Percentiles rank a stretch among this genome's conserved stretches.
Conservation (phyloP, 2,329 filamentous ascomycete species). For the Thielaviopsis euricoi region DNA sequence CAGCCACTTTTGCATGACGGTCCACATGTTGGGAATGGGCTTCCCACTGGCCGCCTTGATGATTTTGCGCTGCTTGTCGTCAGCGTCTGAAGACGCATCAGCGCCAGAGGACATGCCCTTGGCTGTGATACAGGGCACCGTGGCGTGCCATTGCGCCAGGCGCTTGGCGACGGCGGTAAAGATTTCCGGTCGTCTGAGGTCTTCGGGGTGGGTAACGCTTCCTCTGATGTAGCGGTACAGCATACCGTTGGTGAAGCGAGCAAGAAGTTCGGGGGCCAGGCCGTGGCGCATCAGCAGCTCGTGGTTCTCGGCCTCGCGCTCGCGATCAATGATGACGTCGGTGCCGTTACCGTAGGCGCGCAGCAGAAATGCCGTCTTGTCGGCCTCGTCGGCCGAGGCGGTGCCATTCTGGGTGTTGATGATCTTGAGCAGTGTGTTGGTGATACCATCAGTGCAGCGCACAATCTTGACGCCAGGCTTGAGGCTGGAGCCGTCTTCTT, state of each 20-base stretch:
- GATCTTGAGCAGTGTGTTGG: slow-evolving; percentile 79
- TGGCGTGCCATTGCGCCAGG: slow-evolving; percentile 86
- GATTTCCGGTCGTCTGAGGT: slow-evolving; percentile 59
- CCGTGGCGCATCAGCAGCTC: slow-evolving; percentile 69
- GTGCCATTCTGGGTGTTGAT: slow-evolving; percentile 50
- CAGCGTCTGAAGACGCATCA: slow-evolving; percentile 16
- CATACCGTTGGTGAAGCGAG: slow-evolving; percentile 89
- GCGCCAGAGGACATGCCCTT: slow-evolving; percentile 20
- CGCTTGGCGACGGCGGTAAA: slow-evolving; percentile 71
- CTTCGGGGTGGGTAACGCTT: slow-evolving; percentile 60
- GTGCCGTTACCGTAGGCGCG: slow-evolving; percentile 91
- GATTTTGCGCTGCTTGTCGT: slow-evolving; percentile 24
- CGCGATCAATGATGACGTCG: slow-evolving; percentile 86
- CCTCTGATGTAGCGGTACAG: slow-evolving; percentile 85
- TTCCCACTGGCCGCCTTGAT: slow-evolving; percentile 45
- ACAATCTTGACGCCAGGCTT: slow-evolving; percentile 50
- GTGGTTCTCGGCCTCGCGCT: slow-evolving; percentile 66
- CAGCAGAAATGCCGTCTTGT: slow-evolving; percentile 72
- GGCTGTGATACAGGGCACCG: slow-evolving; percentile 37
- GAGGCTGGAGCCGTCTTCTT: slow-evolving; percentile 27
- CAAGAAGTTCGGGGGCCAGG: slow-evolving; percentile 74
- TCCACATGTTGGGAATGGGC: slow-evolving; percentile 78
- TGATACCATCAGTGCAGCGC: slow-evolving; percentile 94
- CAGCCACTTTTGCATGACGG: slow-evolving; percentile 93
- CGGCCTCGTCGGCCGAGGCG: slow-evolving; percentile 56